Evolutionary conservation across 164 flowering plant genomes (phyloP), one percentile per base, ranked within the genome.

Genomic region (Magnolia officinalis): DNA sequence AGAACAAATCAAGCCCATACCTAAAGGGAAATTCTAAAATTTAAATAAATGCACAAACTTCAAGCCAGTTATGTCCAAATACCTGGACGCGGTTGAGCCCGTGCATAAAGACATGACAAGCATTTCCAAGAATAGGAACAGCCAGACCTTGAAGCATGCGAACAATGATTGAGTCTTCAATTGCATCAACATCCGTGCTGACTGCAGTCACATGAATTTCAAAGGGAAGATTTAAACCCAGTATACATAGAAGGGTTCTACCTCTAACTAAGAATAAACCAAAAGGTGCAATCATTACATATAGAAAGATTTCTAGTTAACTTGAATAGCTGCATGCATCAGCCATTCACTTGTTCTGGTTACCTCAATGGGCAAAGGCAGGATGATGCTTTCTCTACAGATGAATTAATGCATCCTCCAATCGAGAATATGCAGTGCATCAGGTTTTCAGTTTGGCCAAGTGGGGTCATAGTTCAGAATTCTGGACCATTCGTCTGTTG

Each of bases 81-180:
- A 95, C 99, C 88, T 92, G 95, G 61, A 94, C 85, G 49, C 84
- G 85, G 78, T 96, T 94, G 23, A 96, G 84, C 23, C 99, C 99
- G 73, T 90, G 88, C 99, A 96, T 96, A 80, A 96, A 96, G 49
- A 96, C 91, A 80, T 96, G 90, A 77, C 97, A 94, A 82, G 88
- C 91, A 85, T 93, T 95, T 65, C 99, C 99, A 80, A 95, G 59
- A 52, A 93, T 82, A 52, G 99, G 99, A 80, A 93, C 96, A 67
- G 99, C 99, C 59, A 95, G 78, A 61, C 92, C 86, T 77, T 88
- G 98, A 79, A 95, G 85, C 92, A 88, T 87, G 50, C 92, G 92
- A 11, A 83, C 49, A 49, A 93, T 52, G 67, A 80, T 78, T 1
- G 97, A 90, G 21, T 93, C 98, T 45, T 88, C 93, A 66, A 85